A percentile compares a stretch with the other conserved stretches of the same genome.
Evolutionary conservation across 163 green algal genomes (phyloP).

Genomic region (Botryococcus braunii): DNA sequence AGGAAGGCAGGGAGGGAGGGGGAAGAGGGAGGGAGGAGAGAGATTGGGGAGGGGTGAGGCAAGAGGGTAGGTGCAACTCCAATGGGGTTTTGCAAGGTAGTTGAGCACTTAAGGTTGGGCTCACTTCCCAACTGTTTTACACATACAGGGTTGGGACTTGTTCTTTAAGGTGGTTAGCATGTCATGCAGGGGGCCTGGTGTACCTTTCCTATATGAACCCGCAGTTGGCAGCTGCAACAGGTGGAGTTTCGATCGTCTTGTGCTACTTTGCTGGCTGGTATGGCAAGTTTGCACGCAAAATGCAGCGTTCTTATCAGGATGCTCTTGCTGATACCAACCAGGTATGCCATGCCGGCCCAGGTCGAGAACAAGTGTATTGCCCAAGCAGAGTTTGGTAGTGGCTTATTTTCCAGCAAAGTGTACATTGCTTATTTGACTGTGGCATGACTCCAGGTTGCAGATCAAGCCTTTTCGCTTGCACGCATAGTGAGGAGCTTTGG

Average conservation of each 20-base stretch:
- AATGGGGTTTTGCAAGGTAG: too few species aligned
- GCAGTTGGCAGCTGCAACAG: slow-evolving; percentile 40
- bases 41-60: too few species aligned
- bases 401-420: too few species aligned
- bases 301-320: slow-evolving; percentile 59
- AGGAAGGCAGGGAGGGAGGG: too few species aligned
- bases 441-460: slow-evolving; percentile 37
- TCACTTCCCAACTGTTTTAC: slow-evolving; percentile 6
- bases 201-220: slow-evolving; percentile 62
- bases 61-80: too few species aligned
- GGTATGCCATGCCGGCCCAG: too few species aligned
- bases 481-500: slow-evolving; percentile 71
- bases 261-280: slow-evolving; percentile 57
- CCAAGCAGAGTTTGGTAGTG: too few species aligned
- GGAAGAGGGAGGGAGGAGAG: too few species aligned
- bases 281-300: slow-evolving; percentile 48
- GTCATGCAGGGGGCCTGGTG: slow-evolving; percentile 37
- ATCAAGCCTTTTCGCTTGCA: slow-evolving; percentile 62
- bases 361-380: too few species aligned
- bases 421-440: background rate
- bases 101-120: too few species aligned
- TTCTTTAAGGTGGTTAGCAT: background rate
- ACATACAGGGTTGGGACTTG: background rate
- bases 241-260: slow-evolving; percentile 42
- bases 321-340: slow-evolving; percentile 52